Percentiles rank a stretch among this genome's conserved stretches.
These are phyloP conservation scores for Phlebopus sp. DNA, from an alignment of 1,284 basidiomycete species.

Conservation along the genomic window DNA sequence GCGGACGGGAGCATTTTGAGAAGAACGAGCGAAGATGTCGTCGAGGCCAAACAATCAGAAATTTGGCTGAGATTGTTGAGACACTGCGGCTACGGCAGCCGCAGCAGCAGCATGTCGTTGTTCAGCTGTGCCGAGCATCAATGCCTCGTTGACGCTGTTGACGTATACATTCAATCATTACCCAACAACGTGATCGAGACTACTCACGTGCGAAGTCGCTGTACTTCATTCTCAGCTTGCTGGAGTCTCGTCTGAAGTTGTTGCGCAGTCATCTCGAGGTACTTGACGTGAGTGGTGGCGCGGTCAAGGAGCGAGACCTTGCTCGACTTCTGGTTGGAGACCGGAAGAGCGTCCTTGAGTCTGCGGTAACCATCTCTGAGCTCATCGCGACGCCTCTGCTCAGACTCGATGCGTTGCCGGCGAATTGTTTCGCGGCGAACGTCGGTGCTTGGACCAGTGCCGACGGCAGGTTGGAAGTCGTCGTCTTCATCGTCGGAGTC, in stretches of 20 bases:
- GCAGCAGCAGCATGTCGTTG: conserved; percentile 62
- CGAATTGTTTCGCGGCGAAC: conserved; percentile 79
- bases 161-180: conserved; percentile 5
- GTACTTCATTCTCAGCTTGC: conserved; percentile 72
- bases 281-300: conserved; percentile 76
- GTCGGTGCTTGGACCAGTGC: conserved; percentile 44
- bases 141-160: conserved; percentile 71
- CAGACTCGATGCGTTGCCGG: conserved; percentile 82
- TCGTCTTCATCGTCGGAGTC: conserved; percentile 63
- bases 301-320: conserved; percentile 85
- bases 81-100: conserved; percentile 51
- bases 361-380: conserved; percentile 83
- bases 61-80: conserved; percentile 37
- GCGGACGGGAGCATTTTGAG: conserved; percentile 23
- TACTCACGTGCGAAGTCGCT: conserved; percentile 61
- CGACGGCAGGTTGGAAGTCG: conserved; percentile 55
- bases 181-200: background rate
- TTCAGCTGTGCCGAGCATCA: conserved; percentile 78
- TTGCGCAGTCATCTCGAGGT: conserved; percentile 71
- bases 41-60: conserved; percentile 46
- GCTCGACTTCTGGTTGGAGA: conserved; percentile 84
- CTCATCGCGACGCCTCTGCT: conserved; percentile 84
- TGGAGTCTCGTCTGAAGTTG: conserved; percentile 72
- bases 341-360: conserved; percentile 81
- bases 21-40: conserved; percentile 3